These are phyloP conservation scores for Lathyrus oleraceus DNA, from an alignment of 306 rosid genomes.

Conservation along the genomic window DNA sequence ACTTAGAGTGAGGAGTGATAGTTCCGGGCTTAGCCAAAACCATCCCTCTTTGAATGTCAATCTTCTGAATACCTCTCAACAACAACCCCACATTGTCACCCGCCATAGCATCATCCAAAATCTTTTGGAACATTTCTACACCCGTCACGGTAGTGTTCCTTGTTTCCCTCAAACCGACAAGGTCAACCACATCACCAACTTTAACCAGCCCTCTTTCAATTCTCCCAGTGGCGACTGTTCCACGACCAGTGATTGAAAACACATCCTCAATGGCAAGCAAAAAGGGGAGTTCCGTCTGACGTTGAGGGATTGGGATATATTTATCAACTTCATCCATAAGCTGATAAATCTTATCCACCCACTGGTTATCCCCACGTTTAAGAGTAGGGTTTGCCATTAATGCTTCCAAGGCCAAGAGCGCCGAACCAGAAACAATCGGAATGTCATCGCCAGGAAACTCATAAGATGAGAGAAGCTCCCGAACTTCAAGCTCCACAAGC, in stretches of 20 bases:
- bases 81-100: slow-evolving; percentile 84
- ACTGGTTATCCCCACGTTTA: slow-evolving; percentile 65
- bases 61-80: slow-evolving; percentile 79
- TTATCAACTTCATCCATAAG: slow-evolving; percentile 77
- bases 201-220: slow-evolving; percentile 67
- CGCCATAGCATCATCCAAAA: slow-evolving; percentile 83
- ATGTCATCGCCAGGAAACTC: slow-evolving; percentile 90
- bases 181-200: slow-evolving; percentile 66
- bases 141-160: slow-evolving; percentile 75
- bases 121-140: slow-evolving; percentile 89
- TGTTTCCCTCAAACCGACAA: slow-evolving; percentile 75
- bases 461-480: slow-evolving; percentile 71
- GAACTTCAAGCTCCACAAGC: slow-evolving; percentile 79
- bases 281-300: slow-evolving; percentile 82
- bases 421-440: slow-evolving; percentile 77
- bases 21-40: slow-evolving; percentile 85
- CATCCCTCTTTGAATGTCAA: slow-evolving; percentile 87
- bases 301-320: slow-evolving; percentile 77
- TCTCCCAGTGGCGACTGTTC: slow-evolving; percentile 87
- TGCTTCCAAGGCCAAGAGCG: slow-evolving; percentile 77
- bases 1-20: slow-evolving; percentile 82
- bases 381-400: slow-evolving; percentile 62
- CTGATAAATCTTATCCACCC: slow-evolving; percentile 80
- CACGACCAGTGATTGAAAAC: slow-evolving; percentile 84
- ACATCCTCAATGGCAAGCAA: slow-evolving; percentile 80